Evolutionary conservation across 306 rosid genomes (phyloP), one percentile per base, ranked within the genome.

Genomic region (Quillaja saponaria): DNA sequence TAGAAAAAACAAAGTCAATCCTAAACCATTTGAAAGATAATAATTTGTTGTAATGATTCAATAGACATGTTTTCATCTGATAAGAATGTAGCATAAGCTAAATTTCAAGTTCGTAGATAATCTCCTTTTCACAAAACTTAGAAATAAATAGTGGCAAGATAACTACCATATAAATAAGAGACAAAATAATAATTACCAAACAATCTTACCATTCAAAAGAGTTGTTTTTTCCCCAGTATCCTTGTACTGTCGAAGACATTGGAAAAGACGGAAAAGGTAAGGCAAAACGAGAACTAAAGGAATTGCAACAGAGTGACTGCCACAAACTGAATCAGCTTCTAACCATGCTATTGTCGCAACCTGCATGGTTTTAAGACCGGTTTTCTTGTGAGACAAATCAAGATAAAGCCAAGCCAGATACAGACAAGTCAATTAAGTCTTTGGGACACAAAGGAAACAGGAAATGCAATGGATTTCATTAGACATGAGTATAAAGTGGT

Each of bases 291-390:
- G 99, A 69, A 85, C 86, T 25, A 90, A 60, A 44, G 97, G 99
- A 66, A 94, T 89, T 51, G 95, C 91, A 58, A 94, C 75, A 53
- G 88, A 80, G 77, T 85, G 92, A 70, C 92, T 78, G 52, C 92
- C 92, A 62, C 99, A 94, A 64, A 90, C 87, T 73, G 99, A 94
- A 78, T 94, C 99, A 63, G 96, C 99, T 87, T 94, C 99, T 75
- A 94, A 85, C 97, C 99, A 94, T 28, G 97, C 99, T 72, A 94
- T 89, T 55, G 99, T 94, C 48, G 99, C 99, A 81, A 94, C 99
- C 99, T 94, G 79, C 76, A 80, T 45, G 34, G 56, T 28, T 65
- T 58, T 41, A 31, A 68, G 37, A 76, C 56, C 35, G 44, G 68
- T 39, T 54, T 62, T 63, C 58, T 51, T 68, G 63, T 55, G 31